A percentile compares a stretch with the other conserved stretches of the same genome.
Evolutionary conservation across 352 stramenopile species (phyloP).

Genomic region (Globisporangium nagaii): DNA sequence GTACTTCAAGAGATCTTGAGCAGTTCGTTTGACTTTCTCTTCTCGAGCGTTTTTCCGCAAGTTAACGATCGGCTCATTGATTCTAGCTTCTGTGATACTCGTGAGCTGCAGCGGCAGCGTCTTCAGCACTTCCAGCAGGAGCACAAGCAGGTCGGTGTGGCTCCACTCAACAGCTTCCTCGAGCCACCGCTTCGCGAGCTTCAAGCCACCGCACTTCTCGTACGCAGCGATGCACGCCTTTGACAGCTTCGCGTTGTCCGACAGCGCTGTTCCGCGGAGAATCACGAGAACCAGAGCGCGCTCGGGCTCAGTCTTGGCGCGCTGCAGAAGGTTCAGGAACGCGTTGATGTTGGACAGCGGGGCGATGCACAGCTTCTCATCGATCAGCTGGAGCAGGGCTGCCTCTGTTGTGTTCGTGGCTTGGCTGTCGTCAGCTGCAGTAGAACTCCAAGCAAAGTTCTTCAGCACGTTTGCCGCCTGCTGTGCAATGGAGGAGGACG

Average conservation of each 20-base stretch:
- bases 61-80: conserved; percentile 87
- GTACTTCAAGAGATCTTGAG: conserved; percentile 82
- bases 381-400: conserved; percentile 49
- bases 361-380: conserved; percentile 42
- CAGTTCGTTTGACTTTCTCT: conserved; percentile 71
- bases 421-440: conserved; percentile 12
- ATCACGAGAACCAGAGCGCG: conserved; percentile 67
- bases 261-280: conserved; percentile 57
- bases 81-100: conserved; percentile 84
- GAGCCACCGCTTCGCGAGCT: conserved; percentile 74
- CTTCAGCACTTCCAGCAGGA: conserved; percentile 80
- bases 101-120: conserved; percentile 74
- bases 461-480: conserved; percentile 22
- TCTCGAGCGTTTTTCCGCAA: conserved; percentile 73
- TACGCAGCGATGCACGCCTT: conserved; percentile 52
- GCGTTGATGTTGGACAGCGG: conserved; percentile 41
- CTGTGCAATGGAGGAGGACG: not conserved
- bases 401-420: conserved; percentile 35
- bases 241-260: conserved; percentile 48
- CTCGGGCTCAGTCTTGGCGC: conserved; percentile 65
- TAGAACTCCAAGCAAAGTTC: conserved; percentile 22
- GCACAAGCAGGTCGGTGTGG: conserved; percentile 73
- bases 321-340: conserved; percentile 55
- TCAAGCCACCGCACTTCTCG: conserved; percentile 67
- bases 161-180: conserved; percentile 73